Evolutionary conservation across 805 yeast genomes (phyloP), one percentile per base, ranked within the genome.

Genomic region (Kuraishia hungarica): DNA sequence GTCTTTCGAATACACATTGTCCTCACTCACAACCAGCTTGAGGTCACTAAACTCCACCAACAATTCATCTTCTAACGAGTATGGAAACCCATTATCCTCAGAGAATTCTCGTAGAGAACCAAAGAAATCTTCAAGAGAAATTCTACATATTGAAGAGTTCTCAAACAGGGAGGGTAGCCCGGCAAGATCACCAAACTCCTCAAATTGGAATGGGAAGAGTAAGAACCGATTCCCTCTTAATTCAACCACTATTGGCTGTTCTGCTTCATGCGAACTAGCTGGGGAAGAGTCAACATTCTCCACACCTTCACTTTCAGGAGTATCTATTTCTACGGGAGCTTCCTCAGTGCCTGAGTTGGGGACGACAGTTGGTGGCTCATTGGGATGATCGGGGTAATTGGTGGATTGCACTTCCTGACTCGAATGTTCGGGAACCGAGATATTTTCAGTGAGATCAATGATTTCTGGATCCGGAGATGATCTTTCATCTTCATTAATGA

Each of bases 11-110:
- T 57, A 57, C 2, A 58, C 46, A 29, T 58, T 62, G 54, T 68
- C 68, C 29, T 69, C 70, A 39, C 55, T 57, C 43, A 67, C 54
- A 7, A 56, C 52, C 24, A 68, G 57, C 43, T 62, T 58, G 39
- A 64, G 56, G 55, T 61, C 64, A 11, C 51, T 57, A 47, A 65
- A 63, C 23, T 51, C 59, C 48, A 63, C 51, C 17, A 56, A 55
- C 48, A 60, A 26, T 51, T 61, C 64, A 21, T 48, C 52, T 11
- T 57, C 55, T 2, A 17, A 22, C 26, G 47, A 26, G 46, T 7
- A 53, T 48, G 55, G 58, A 8, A 51, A 21, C 20, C 53, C 55
- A 46, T 53, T 57, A 21, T 53, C 53, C 47, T 50, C 53, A 29
- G 35, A 20, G 22, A 48, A 54, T 29, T 46, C 50, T 10, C 51